Conservation (phyloP, 2,329 filamentous ascomycete species). For the Endoconidiophora laricicola region DNA sequence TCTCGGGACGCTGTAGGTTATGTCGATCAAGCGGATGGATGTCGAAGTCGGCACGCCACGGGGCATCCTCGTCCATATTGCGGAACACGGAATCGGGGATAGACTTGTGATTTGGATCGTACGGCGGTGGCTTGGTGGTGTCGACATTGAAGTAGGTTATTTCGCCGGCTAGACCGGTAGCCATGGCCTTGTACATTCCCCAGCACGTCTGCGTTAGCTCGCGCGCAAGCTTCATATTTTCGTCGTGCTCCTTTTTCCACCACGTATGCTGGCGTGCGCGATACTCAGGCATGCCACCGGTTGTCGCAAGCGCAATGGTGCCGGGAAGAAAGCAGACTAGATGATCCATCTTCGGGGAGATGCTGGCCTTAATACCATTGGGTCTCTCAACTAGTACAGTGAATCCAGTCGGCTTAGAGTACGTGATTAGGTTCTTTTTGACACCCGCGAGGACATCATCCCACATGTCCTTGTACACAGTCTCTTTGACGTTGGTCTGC, state of each 20-base stretch:
- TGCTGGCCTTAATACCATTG: slow-evolving; percentile 43
- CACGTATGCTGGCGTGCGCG: slow-evolving; percentile 54
- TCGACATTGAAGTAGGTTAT: slow-evolving; percentile 79
- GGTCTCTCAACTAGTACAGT: slow-evolving; percentile 86
- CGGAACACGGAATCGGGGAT: slow-evolving; percentile 3
- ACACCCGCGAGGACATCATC: slow-evolving; percentile 69
- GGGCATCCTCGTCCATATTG: slow-evolving; percentile 17
- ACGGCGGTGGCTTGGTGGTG: slow-evolving; percentile 19
- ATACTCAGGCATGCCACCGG: slow-evolving; percentile 57
- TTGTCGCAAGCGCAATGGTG: slow-evolving; percentile 79
- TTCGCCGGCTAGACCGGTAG: slow-evolving; percentile 82
- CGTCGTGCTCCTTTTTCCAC: slow-evolving; percentile 68
- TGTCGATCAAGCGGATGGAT: slow-evolving; percentile 74
- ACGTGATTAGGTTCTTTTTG: slow-evolving; percentile 82
- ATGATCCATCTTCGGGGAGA: slow-evolving; percentile 94
- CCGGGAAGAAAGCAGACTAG: slow-evolving; percentile 95
- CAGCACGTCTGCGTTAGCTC: slow-evolving; percentile 96
- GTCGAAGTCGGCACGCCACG: slow-evolving; percentile 65
- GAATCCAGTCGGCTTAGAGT: slow-evolving; percentile 61
- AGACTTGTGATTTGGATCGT: slow-evolving; percentile 20
- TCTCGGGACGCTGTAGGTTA: slow-evolving; percentile 90
- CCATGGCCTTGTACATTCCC: slow-evolving; percentile 87
- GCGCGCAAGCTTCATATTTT: slow-evolving; percentile 70
- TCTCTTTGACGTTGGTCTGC: slow-evolving; percentile 75
- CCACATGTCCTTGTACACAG: slow-evolving; percentile 86